Evolutionary conservation across 2,329 filamentous ascomycete genomes (phyloP).

Genomic region (Zelopaecilomyces penicillatus): DNA sequence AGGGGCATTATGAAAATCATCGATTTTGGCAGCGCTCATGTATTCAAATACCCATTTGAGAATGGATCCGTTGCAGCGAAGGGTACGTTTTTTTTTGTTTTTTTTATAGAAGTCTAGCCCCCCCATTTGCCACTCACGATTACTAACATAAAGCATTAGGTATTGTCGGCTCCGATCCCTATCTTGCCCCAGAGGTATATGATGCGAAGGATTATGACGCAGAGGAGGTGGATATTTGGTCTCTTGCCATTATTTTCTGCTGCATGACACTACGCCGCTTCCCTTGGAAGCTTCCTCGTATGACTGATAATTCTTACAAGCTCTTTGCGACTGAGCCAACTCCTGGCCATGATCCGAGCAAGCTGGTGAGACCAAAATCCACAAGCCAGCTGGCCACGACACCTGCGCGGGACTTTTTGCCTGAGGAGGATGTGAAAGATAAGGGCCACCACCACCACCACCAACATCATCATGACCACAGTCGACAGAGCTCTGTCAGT

Average conservation of each 20-base stretch:
- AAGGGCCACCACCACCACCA: slow-evolving; percentile 15
- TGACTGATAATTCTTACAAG: slow-evolving; percentile 90
- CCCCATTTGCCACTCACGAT: neutral
- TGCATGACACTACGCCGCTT: slow-evolving; percentile 96
- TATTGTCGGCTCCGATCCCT: slow-evolving; percentile 79
- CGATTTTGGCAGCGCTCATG: slow-evolving; percentile 94
- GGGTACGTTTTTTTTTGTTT: slow-evolving; percentile 17
- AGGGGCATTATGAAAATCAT: slow-evolving; percentile 99
- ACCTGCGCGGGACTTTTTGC: slow-evolving; percentile 29
- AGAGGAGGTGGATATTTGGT: slow-evolving; percentile 93
- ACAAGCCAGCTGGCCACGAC: slow-evolving; percentile 34
- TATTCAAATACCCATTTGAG: slow-evolving; percentile 96
- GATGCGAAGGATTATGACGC: slow-evolving; percentile 90
- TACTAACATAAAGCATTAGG: slow-evolving; percentile 28
- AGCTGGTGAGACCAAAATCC: slow-evolving; percentile 39
- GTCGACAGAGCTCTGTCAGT: slow-evolving; percentile 12
- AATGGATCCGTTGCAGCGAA: slow-evolving; percentile 43
- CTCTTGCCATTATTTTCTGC: slow-evolving; percentile 94
- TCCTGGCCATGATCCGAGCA: slow-evolving; percentile 56
- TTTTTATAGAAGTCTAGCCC: neutral
- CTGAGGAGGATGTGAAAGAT: slow-evolving; percentile 24
- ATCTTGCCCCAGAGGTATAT: slow-evolving; percentile 93
- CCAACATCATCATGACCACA: slow-evolving; percentile 13
- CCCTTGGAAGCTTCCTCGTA: slow-evolving; percentile 90
- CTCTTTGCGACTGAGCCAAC: slow-evolving; percentile 83